phyloP scores from a whole-genome alignment of 2,329 filamentous ascomycete genomes.

The Lasiodiplodia sp. region DNA sequence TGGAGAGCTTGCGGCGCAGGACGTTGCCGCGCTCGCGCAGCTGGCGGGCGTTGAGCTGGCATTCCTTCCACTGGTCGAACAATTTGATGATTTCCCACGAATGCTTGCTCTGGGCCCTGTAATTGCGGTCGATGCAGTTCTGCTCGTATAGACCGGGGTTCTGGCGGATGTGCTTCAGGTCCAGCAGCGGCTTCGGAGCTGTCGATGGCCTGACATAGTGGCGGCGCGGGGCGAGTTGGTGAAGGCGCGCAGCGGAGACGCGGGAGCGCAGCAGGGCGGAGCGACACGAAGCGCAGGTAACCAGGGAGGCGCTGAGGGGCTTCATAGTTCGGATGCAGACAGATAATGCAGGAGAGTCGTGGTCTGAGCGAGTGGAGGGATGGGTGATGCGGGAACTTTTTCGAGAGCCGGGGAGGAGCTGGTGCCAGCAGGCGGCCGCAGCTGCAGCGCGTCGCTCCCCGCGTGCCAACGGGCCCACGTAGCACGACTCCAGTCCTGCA shows the following conservation, averaged over 20 bases:
- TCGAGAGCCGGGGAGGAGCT: conserved; percentile 21
- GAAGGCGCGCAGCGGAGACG: conserved; percentile 2
- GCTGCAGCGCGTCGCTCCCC: conserved; percentile 15
- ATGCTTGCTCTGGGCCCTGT: conserved; percentile 62
- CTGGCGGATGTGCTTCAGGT: conserved; percentile 89
- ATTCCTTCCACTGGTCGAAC: conserved; percentile 52
- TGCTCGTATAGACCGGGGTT: conserved; percentile 80
- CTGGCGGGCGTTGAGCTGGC: conserved; percentile 66
- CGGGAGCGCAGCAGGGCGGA: conserved; percentile 28
- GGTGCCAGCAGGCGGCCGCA: conserved; percentile 27
- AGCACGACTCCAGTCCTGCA: conserved; percentile 5
- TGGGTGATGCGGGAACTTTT: conserved; percentile 24
- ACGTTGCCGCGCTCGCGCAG: conserved; percentile 72
- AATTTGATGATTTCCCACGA: conserved; percentile 62
- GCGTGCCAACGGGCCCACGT: conserved; percentile 16
- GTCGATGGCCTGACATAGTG: conserved; percentile 66
- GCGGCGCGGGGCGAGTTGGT: conserved; percentile 41
- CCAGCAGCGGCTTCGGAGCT: conserved; percentile 79
- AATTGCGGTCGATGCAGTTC: conserved; percentile 88
- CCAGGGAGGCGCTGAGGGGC: conserved; percentile 34
- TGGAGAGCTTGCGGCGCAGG: conserved; percentile 63
- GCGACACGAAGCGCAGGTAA: conserved; percentile 34
- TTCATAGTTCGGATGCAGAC: conserved; percentile 36
- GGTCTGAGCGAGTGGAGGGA: conserved; percentile 18
- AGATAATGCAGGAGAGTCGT: conserved; percentile 20